Conservation (phyloP, 2,329 filamentous ascomycete genomes). For the Xylaria sp. region DNA sequence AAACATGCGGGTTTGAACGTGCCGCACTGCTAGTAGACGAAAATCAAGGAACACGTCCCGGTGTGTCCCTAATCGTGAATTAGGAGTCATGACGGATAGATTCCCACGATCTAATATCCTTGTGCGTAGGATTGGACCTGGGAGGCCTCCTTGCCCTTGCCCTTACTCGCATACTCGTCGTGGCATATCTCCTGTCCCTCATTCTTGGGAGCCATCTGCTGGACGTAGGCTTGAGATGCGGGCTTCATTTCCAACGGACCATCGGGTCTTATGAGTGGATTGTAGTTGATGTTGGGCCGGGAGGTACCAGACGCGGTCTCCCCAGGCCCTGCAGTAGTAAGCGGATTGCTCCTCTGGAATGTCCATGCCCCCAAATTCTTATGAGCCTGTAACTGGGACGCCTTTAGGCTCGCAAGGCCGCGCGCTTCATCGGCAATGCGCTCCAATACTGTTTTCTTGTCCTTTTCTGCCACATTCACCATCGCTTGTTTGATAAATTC, state of each 20-base stretch:
- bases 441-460: slow-evolving; percentile 33
- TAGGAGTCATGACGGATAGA: neutral
- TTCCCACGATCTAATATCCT: neutral
- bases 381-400: neutral
- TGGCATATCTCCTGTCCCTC: slow-evolving; percentile 1
- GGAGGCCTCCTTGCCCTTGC: neutral
- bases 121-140: neutral
- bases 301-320: slow-evolving; percentile 4
- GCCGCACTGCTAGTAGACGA: neutral
- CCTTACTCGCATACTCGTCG: neutral
- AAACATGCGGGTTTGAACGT: neutral
- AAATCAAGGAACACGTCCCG: neutral
- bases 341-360: neutral
- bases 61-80: neutral
- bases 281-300: slow-evolving; percentile 29
- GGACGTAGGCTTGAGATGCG: neutral
- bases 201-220: neutral
- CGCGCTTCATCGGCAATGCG: neutral
- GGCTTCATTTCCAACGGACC: neutral
- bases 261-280: slow-evolving; percentile 16
- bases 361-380: slow-evolving; percentile 12
- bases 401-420: neutral
- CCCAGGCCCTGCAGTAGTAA: neutral
- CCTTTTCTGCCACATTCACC: slow-evolving; percentile 34
- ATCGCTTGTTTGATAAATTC: slow-evolving; percentile 37